phyloP scores from a whole-genome alignment of 257 asterid species.

The Jacaranda copaia region DNA sequence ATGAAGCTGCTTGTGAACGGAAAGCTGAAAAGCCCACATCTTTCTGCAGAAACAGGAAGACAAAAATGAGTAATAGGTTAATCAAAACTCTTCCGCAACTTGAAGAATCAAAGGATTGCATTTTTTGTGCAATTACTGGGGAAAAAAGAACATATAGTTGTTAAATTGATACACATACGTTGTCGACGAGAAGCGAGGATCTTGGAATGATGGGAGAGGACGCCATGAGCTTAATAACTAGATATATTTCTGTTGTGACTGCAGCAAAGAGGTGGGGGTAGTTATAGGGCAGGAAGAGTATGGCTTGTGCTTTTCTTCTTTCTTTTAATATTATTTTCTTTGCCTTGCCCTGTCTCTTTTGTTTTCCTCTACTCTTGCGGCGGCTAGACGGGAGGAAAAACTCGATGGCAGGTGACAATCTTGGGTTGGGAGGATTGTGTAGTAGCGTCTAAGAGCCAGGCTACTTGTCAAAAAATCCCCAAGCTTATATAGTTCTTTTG shows the following conservation, averaged over 20 bases:
- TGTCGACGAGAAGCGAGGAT: conserved; percentile 45
- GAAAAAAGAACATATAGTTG: too few species aligned
- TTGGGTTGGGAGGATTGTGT: neutral
- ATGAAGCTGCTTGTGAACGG: conserved; percentile 45
- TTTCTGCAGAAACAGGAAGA: conserved; percentile 46
- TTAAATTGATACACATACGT: conserved; percentile 39
- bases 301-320: neutral
- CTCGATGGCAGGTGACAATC: neutral
- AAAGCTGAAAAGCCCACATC: conserved; percentile 59
- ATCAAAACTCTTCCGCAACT: neutral
- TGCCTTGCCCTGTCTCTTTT: neutral
- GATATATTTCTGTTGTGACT: neutral
- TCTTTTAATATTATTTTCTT: neutral
- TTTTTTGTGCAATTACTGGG: too few species aligned
- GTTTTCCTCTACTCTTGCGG: neutral
- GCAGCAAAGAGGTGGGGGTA: neutral
- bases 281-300: neutral
- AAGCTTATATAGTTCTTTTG: too few species aligned
- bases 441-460: too few species aligned
- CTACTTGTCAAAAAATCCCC: too few species aligned
- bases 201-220: conserved; percentile 54
- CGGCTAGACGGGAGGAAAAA: neutral
- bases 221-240: conserved; percentile 46
- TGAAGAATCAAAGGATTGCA: neutral
- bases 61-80: neutral